These are phyloP conservation scores for Clausena lansium DNA, from an alignment of 345 rosid genomes.

Conservation along the genomic window DNA sequence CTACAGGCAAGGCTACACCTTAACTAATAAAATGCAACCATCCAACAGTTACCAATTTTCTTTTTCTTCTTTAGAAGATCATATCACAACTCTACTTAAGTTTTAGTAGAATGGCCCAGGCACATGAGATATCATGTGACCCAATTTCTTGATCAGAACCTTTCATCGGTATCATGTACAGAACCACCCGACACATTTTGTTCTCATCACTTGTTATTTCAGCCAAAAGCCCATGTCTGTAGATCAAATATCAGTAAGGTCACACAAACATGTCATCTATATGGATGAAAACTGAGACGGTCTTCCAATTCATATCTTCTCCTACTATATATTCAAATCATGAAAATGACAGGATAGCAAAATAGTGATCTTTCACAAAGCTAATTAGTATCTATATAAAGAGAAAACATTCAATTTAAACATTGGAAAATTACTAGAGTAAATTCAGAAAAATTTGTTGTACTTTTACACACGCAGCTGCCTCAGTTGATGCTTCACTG, in stretches of 20 bases:
- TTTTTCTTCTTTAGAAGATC: neutral
- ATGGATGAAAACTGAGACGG: neutral
- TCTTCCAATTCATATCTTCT: neutral
- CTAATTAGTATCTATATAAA: neutral
- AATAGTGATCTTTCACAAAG: neutral
- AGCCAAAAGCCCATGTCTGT: neutral
- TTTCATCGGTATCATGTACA: neutral
- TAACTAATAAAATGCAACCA: neutral
- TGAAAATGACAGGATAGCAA: neutral
- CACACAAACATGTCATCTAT: neutral
- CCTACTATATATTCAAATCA: neutral
- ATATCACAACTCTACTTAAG: neutral
- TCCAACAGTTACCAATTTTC: neutral
- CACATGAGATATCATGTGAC: neutral
- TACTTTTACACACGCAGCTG: slow-evolving; percentile 89
- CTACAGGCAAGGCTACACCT: neutral
- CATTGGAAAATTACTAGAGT: neutral
- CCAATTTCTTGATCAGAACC: neutral
- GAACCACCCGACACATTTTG: neutral
- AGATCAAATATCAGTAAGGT: neutral
- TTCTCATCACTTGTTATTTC: neutral
- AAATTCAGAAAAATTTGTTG: neutral
- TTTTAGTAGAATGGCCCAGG: neutral
- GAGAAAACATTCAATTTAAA: neutral
- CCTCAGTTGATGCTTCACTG: slow-evolving; percentile 68